phyloP scores from a whole-genome alignment of 1,284 basidiomycete species.

The Boletus mariae region DNA sequence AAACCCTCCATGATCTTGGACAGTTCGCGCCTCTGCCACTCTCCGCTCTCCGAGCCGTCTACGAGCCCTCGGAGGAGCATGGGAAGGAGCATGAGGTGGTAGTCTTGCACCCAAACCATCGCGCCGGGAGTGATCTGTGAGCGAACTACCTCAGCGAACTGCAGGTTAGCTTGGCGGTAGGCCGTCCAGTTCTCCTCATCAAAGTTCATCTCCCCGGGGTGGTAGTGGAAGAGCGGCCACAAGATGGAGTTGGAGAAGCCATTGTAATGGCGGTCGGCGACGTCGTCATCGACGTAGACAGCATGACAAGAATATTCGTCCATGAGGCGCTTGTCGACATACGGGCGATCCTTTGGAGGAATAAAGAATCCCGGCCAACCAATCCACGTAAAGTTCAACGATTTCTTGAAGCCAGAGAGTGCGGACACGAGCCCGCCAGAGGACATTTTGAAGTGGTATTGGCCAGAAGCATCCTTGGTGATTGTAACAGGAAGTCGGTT shows the following conservation, averaged over 20 bases:
- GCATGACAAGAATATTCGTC: conserved; percentile 97
- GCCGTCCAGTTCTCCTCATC: conserved; percentile 98
- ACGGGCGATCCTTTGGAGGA: conserved; percentile 79
- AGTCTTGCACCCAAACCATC: conserved; percentile 99
- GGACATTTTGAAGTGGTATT: conserved; percentile 97
- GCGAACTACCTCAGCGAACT: conserved; percentile 88
- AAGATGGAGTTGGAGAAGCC: conserved; percentile 99
- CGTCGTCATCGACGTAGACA: conserved; percentile 95
- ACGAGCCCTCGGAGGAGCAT: conserved; percentile 89
- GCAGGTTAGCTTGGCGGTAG: conserved; percentile 94
- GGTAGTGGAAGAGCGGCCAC: conserved; percentile 99
- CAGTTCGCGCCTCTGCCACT: conserved; percentile 65
- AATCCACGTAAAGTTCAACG: conserved; percentile 94
- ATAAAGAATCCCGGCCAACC: conserved; percentile 92
- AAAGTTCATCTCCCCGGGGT: conserved; percentile 99
- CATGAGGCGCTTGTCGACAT: conserved; percentile 85
- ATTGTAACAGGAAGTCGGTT: conserved; percentile 95
- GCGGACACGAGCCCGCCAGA: conserved; percentile 94
- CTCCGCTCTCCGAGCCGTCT: conserved; percentile 65
- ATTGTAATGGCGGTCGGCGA: conserved; percentile 98
- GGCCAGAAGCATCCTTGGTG: conserved; percentile 79
- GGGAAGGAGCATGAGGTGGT: conserved; percentile 96
- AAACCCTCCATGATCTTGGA: conserved; percentile 76
- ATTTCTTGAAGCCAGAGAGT: conserved; percentile 94
- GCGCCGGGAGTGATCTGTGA: conserved; percentile 77